Percentiles rank a stretch among this genome's conserved stretches.
Evolutionary conservation across 2,329 filamentous ascomycete genomes (phyloP).

Genomic region (Karstenula rhodostoma): DNA sequence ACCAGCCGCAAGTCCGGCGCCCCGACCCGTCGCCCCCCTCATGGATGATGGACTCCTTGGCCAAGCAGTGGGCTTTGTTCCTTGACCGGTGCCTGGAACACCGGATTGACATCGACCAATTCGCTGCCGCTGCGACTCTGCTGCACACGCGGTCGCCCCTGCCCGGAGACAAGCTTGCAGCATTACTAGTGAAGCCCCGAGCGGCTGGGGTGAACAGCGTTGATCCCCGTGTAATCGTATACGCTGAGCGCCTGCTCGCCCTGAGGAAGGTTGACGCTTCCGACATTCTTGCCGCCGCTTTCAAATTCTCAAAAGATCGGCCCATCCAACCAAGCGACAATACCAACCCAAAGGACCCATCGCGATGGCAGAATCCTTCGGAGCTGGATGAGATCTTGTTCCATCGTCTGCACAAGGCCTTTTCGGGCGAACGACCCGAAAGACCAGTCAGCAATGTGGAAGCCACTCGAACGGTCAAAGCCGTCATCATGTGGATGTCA

Average conservation of each 20-base stretch:
- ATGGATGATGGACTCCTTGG: constrained; percentile 46
- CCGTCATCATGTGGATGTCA: constrained; percentile 50
- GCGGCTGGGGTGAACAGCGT: constrained; percentile 33
- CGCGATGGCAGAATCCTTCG: constrained; percentile 43
- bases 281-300: constrained; percentile 43
- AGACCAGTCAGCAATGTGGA: constrained; percentile 43
- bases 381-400: constrained; percentile 51
- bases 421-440: constrained; percentile 37
- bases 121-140: constrained; percentile 42
- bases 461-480: constrained; percentile 38
- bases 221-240: constrained; percentile 47
- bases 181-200: constrained; percentile 44
- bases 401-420: constrained; percentile 46
- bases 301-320: constrained; percentile 46
- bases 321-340: constrained; percentile 34
- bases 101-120: constrained; percentile 42
- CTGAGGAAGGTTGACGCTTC: constrained; percentile 45
- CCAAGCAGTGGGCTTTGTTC: constrained; percentile 45
- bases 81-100: constrained; percentile 45
- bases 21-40: constrained; percentile 22
- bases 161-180: constrained; percentile 46
- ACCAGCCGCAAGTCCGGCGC: constrained; percentile 25
- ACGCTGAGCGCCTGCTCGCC: constrained; percentile 45
- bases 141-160: constrained; percentile 46
- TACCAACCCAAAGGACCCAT: constrained; percentile 25